A percentile compares a stretch with the other conserved stretches of the same genome.
phyloP scores from a whole-genome alignment of 2,329 filamentous ascomycete genomes.

The Colletotrichum sp. region DNA sequence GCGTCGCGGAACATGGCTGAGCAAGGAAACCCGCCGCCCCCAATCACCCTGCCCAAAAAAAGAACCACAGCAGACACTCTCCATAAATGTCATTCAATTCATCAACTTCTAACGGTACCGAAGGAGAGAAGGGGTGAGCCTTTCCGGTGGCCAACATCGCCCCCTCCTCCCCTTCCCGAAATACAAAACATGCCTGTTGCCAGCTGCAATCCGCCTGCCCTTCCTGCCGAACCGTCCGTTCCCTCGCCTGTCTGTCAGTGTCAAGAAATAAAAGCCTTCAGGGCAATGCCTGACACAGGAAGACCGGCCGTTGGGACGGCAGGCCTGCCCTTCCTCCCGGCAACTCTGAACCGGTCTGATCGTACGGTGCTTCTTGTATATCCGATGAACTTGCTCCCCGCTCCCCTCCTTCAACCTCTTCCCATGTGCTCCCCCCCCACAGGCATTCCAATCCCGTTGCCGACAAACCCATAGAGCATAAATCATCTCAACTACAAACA shows the following conservation, averaged over 20 bases:
- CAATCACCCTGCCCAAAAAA: background rate
- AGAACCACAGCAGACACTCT: background rate
- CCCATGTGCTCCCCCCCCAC: background rate
- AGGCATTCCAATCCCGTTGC: background rate
- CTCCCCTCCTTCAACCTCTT: background rate
- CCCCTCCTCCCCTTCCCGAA: background rate
- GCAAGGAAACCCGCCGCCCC: background rate
- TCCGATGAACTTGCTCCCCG: slow-evolving; percentile 7
- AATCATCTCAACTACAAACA: slow-evolving; percentile 1
- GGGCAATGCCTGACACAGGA: background rate
- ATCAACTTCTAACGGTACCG: slow-evolving; percentile 10
- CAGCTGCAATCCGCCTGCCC: background rate
- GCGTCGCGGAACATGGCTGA: background rate
- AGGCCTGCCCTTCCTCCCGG: background rate
- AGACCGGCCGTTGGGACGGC: background rate
- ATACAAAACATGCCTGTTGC: background rate
- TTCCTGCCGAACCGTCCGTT: background rate
- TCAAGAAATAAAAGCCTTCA: background rate
- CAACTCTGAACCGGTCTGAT: slow-evolving; percentile 4
- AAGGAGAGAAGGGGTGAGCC: background rate
- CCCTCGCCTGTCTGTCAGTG: background rate
- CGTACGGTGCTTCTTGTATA: background rate
- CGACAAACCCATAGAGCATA: background rate
- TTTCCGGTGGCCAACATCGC: background rate
- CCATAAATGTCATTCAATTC: background rate